phyloP scores from a whole-genome alignment of 2,329 filamentous ascomycete species.

The Parascedosporium putredinis region DNA sequence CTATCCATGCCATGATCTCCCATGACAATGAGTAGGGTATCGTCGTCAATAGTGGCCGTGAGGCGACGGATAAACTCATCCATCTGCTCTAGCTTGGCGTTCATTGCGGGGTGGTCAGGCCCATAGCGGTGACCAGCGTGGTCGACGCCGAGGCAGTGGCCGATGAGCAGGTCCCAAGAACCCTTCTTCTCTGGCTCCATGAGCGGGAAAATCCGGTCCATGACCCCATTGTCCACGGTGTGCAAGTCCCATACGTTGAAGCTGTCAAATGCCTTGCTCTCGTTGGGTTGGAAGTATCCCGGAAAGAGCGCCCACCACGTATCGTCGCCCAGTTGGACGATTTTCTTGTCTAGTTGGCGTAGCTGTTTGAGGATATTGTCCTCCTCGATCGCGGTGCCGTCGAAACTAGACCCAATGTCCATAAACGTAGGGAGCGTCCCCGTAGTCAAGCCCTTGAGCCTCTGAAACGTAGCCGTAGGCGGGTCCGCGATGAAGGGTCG shows the following conservation, averaged over 20 bases:
- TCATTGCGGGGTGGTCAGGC: constrained; percentile 86
- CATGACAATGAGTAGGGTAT: constrained; percentile 88
- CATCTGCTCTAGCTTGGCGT: constrained; percentile 85
- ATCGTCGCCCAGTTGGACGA: constrained; percentile 95
- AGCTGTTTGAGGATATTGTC: constrained; percentile 66
- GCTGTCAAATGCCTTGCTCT: constrained; percentile 86
- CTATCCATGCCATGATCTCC: constrained; percentile 98
- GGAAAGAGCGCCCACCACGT: constrained; percentile 94
- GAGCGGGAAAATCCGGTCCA: constrained; percentile 80
- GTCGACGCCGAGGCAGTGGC: constrained; percentile 89
- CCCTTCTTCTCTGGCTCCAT: constrained; percentile 52
- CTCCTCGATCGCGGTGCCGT: constrained; percentile 89
- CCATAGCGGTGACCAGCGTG: constrained; percentile 96
- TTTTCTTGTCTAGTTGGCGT: constrained; percentile 53
- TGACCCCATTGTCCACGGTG: constrained; percentile 91
- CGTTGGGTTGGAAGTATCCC: constrained; percentile 77
- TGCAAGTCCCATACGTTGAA: constrained; percentile 98
- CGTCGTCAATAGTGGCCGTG: constrained; percentile 62
- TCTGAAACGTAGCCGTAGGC: constrained; percentile 84
- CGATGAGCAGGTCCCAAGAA: constrained; percentile 90
- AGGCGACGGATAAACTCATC: constrained; percentile 66
- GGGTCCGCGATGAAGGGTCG: constrained; percentile 95
- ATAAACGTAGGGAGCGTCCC: constrained; percentile 92
- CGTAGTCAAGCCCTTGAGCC: constrained; percentile 88
- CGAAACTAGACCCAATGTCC: constrained; percentile 90